phyloP scores from a whole-genome alignment of 495 filamentous ascomycete species.

The Jackrogersella minutella region DNA sequence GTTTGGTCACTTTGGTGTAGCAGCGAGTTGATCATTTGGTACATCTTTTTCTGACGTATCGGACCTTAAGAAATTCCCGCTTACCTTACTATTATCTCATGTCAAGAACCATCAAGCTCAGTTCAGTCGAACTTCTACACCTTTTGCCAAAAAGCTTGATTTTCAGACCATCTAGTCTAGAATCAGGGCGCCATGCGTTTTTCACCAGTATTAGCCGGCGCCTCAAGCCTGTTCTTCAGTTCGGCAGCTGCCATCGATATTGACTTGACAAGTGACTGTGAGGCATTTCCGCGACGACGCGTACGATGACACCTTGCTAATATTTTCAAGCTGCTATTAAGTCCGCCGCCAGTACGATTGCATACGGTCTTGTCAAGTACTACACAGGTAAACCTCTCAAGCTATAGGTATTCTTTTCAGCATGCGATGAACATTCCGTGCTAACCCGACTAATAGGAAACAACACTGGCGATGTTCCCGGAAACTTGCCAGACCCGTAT shows the following conservation, averaged over 20 bases:
- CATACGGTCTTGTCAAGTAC: constrained; percentile 46
- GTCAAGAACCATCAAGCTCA: background rate
- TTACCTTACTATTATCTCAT: constrained; percentile 13
- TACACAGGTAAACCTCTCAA: constrained; percentile 62
- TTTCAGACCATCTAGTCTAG: constrained; percentile 1
- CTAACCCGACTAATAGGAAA: constrained; percentile 55
- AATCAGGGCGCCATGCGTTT: constrained; percentile 18
- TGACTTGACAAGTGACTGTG: constrained; percentile 34
- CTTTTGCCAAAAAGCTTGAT: background rate
- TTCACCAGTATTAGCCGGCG: constrained; percentile 5
- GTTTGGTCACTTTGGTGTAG: constrained; percentile 1
- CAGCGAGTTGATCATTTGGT: constrained; percentile 12
- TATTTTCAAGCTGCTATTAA: constrained; percentile 25
- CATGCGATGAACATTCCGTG: background rate
- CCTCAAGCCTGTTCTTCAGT: constrained; percentile 17
- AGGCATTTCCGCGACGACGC: background rate
- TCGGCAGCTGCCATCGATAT: constrained; percentile 31
- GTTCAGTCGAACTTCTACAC: background rate
- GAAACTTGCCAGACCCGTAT: constrained; percentile 53
- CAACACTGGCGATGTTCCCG: constrained; percentile 61
- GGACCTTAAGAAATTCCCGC: constrained; percentile 12
- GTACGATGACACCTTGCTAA: background rate
- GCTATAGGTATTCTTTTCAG: background rate
- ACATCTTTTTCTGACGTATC: constrained; percentile 3
- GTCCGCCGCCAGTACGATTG: constrained; percentile 33